Evolutionary conservation across 2,329 filamentous ascomycete genomes (phyloP), one percentile per base, ranked within the genome.

Genomic region (Colletotrichum gigasporum): DNA sequence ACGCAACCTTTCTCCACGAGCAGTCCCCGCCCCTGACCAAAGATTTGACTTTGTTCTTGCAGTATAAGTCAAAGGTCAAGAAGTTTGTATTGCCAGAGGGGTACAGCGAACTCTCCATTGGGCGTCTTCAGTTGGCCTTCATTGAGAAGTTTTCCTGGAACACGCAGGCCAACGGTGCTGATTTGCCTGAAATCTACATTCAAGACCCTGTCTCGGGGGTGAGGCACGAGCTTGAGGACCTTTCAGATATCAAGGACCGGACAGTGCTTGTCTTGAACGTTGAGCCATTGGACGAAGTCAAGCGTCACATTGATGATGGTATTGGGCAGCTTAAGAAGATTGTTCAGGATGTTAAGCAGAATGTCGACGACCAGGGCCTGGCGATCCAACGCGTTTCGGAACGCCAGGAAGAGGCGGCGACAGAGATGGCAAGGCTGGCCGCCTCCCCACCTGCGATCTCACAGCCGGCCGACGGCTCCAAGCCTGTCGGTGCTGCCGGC

Each of bases 81-180:
- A 98, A 98, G 76, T 96, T 96, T 74, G 89, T 97, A 14, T 85
- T 98, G 32, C 82, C 92, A 1, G 94, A 96, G 74, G 95, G 95
- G 1, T 90, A 90, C 69, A 89, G 90, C 30, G 93, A 95, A 67
- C 83, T 99, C 10, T 95, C 93, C 3, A 90, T 97, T 63, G 94
- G 94, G 1, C 88, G 94, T 22, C 79, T 99, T 62, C 95, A 99
- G 76, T 85, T 99, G 26, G 95, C 96, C 1, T 99, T 99, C 71
- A 99, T 99, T 70, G 96, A 99, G 70, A 99, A 97, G 75, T 99
- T 99, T 74, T 96, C 95, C 0, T 99, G 96, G 94, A 98, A 97
- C 71, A 97, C 95, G 1, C 94, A 98, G 71, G 91, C 93, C 65
- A 96, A 97, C 71, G 96, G 96, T 7, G 88, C 89, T 12, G 96